These are phyloP conservation scores for Zalaria obscura DNA, from an alignment of 2,329 filamentous ascomycete genomes.

Conservation along the genomic window DNA sequence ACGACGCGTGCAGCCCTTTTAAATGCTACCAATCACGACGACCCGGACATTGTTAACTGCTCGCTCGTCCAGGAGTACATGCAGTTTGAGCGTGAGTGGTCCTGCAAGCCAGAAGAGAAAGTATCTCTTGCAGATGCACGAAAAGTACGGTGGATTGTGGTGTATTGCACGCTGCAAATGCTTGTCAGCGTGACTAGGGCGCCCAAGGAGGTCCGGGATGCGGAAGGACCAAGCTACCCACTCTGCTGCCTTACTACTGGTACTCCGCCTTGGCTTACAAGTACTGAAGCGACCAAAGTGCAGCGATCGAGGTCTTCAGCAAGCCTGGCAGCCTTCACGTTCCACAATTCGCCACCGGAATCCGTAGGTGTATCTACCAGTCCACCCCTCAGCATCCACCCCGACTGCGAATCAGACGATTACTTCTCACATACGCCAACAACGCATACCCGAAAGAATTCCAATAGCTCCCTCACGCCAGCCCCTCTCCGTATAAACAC, in stretches of 20 bases:
- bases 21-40: slow-evolving; percentile 32
- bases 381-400: slow-evolving; percentile 19
- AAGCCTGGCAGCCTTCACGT: not conserved
- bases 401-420: slow-evolving; percentile 30
- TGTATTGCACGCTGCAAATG: slow-evolving; percentile 63
- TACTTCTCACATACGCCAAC: slow-evolving; percentile 13
- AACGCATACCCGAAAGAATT: not conserved
- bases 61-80: slow-evolving; percentile 54
- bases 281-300: not conserved
- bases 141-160: slow-evolving; percentile 64
- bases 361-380: not conserved
- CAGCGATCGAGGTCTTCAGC: not conserved
- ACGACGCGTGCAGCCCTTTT: slow-evolving; percentile 38
- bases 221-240: slow-evolving; percentile 43
- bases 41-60: slow-evolving; percentile 22
- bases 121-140: slow-evolving; percentile 51
- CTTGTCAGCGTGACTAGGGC: slow-evolving; percentile 48
- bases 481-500: slow-evolving; percentile 6
- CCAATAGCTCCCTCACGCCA: slow-evolving; percentile 3
- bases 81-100: slow-evolving; percentile 51
- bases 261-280: slow-evolving; percentile 23
- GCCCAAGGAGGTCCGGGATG: slow-evolving; percentile 46
- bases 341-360: too few species aligned
- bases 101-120: slow-evolving; percentile 43
- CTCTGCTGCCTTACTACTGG: slow-evolving; percentile 33